Percentiles rank a stretch among this genome's conserved stretches.
Evolutionary conservation across 108 stramenopile species (phyloP).

Genomic region (Nitzschia sp.): DNA sequence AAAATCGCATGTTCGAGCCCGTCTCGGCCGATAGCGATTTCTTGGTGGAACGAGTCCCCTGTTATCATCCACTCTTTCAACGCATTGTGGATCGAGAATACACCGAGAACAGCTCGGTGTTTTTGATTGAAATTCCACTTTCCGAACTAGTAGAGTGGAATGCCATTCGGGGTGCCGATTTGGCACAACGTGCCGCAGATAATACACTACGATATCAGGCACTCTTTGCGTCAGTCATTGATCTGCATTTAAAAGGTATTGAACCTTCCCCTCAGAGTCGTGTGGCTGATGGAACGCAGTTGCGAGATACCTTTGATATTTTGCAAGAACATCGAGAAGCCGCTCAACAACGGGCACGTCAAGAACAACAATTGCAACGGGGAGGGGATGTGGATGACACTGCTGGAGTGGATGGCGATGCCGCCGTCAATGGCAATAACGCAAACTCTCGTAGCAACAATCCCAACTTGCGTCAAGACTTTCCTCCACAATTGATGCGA

Average conservation of each 20-base stretch:
- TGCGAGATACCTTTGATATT: constrained; percentile 78
- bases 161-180: constrained; percentile 57
- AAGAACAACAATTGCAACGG: constrained; percentile 47
- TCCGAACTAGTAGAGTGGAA: constrained; percentile 72
- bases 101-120: constrained; percentile 36
- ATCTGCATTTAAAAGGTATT: constrained; percentile 45
- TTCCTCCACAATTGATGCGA: constrained; percentile 79
- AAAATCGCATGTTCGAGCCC: constrained; percentile 64
- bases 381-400: constrained; percentile 49
- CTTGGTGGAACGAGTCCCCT: constrained; percentile 58
- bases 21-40: constrained; percentile 38
- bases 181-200: constrained; percentile 61
- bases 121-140: constrained; percentile 78
- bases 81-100: constrained; percentile 76
- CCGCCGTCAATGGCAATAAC: constrained; percentile 20
- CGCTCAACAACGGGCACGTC: constrained; percentile 52
- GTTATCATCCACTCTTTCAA: constrained; percentile 72
- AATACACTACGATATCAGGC: constrained; percentile 79
- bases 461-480: constrained; percentile 55
- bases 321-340: constrained; percentile 77
- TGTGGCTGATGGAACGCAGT: not conserved
- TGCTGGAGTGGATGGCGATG: constrained; percentile 57
- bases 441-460: constrained; percentile 8
- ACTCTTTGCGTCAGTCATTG: constrained; percentile 71
- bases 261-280: not conserved